Evolutionary conservation across 306 rosid species (phyloP), one percentile per base, ranked within the genome.

Genomic region (Trifolium dubium): DNA sequence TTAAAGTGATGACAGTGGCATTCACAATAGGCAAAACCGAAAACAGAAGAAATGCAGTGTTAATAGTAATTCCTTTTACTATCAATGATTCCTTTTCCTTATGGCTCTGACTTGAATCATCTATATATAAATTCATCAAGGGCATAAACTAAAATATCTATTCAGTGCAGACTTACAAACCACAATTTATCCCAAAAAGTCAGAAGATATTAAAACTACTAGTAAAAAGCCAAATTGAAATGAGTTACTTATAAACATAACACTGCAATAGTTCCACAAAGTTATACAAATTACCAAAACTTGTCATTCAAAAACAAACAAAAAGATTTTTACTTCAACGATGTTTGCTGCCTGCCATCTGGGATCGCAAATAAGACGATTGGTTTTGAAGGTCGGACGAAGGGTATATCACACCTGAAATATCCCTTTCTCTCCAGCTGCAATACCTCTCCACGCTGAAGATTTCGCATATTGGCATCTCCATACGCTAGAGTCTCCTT

Each of bases 401-500:
- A 88, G 44, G 98, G 95, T 59, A 67, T 92, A 80, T 94, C 99
- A 53, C 99, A 89, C 83, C 87, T 86, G 86, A 88, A 92, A 67
- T 92, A 94, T n/a, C 97, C 96, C 73, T 92, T 92, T 79, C 99
- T 83, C 88, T 94, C 99, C 68, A 92, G 88, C 85, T 92, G 99
- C 90, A 94, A 76, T 60, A 88, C 1, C 5, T 94, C 96, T 28
- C 97, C 96, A 15, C 80, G 81, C 85, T 89, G 77, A 41, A 94
- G 74, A 77, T 83, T 92, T 66, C 96, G 83, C 87, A 94, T 82
- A 83, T 94, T 90, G 47, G 97, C 76, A 60, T 94, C 97, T 67
- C 95, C 96, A 54, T 89, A 79, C 12, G 97, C 97, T n/a, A 83
- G 13, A 1, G 81, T 88, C 78, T 92, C 96, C 86, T 59, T 89